These are phyloP conservation scores for Colletotrichum trifolii DNA, from an alignment of 2,329 filamentous ascomycete species.

Conservation along the genomic window DNA sequence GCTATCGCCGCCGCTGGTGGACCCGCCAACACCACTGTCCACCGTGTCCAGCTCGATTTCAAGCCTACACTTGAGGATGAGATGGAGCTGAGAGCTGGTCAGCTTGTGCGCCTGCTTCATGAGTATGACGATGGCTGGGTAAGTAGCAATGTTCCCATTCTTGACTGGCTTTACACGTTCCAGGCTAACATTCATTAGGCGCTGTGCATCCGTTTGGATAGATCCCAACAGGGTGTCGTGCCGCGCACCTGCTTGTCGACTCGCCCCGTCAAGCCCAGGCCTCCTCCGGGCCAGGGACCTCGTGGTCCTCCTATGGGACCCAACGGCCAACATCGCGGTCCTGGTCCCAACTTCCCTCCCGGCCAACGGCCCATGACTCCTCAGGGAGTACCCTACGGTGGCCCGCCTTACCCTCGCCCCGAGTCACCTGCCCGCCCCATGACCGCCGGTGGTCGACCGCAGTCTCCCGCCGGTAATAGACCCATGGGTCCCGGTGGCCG, in stretches of 20 bases:
- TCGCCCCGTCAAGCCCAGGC: slow-evolving; percentile 87
- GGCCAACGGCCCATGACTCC: slow-evolving; percentile 54
- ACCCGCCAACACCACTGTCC: slow-evolving; percentile 73
- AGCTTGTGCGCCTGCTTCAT: slow-evolving; percentile 88
- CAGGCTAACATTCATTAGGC: slow-evolving; percentile 66
- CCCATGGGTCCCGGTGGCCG: slow-evolving; percentile 48
- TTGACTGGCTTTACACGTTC: not conserved
- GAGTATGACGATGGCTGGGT: slow-evolving; percentile 99
- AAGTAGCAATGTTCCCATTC: slow-evolving; percentile 53
- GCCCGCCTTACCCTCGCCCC: slow-evolving; percentile 46
- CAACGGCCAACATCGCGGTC: slow-evolving; percentile 44
- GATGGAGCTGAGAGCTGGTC: slow-evolving; percentile 81
- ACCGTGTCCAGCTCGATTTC: slow-evolving; percentile 95
- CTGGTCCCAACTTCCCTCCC: slow-evolving; percentile 46
- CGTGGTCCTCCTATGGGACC: slow-evolving; percentile 67
- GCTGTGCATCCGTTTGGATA: slow-evolving; percentile 90
- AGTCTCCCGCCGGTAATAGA: slow-evolving; percentile 53
- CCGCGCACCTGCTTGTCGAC: slow-evolving; percentile 94
- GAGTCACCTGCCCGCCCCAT: slow-evolving; percentile 48
- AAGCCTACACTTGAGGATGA: slow-evolving; percentile 93
- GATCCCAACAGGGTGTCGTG: slow-evolving; percentile 90
- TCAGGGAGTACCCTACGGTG: slow-evolving; percentile 46
- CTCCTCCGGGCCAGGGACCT: slow-evolving; percentile 60
- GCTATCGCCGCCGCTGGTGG: slow-evolving; percentile 73
- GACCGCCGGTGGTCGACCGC: slow-evolving; percentile 48